Evolutionary conservation across 768 basidiomycete species (phyloP).

Genomic region (Mycena pura): DNA sequence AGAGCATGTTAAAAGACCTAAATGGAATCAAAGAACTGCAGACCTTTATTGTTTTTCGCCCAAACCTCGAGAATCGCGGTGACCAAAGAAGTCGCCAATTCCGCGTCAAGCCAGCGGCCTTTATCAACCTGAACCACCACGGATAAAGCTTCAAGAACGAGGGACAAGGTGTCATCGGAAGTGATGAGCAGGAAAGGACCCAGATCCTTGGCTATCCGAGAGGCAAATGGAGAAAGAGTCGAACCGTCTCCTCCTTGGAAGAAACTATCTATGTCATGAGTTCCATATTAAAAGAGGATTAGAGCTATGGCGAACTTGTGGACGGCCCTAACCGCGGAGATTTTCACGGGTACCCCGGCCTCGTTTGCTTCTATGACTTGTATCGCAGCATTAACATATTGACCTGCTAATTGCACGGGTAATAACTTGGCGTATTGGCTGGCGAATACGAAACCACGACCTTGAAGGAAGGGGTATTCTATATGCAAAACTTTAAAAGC

Average conservation of each 20-base stretch:
- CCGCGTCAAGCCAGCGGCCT: constrained; percentile 72
- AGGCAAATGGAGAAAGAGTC: constrained; percentile 66
- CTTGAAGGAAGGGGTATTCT: constrained; percentile 95
- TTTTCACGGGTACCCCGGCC: constrained; percentile 86
- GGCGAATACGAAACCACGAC: constrained; percentile 93
- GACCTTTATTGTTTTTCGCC: constrained; percentile 88
- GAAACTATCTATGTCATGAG: constrained; percentile 57
- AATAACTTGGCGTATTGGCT: constrained; percentile 84
- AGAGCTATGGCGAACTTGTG: constrained; percentile 66
- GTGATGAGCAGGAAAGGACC: constrained; percentile 83
- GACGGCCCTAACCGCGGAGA: constrained; percentile 92
- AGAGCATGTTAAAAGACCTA: not conserved
- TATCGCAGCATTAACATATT: constrained; percentile 88
- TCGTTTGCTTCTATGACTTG: constrained; percentile 79
- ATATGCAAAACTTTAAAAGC: not conserved
- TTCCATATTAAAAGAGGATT: not conserved
- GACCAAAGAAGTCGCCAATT: constrained; percentile 71
- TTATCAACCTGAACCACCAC: constrained; percentile 79
- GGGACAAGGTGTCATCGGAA: constrained; percentile 86
- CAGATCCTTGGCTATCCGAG: constrained; percentile 79
- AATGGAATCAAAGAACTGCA: not conserved
- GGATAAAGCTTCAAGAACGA: constrained; percentile 86
- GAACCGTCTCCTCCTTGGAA: constrained; percentile 69
- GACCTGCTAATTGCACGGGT: constrained; percentile 73
- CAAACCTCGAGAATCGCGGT: constrained; percentile 79